Evolutionary conservation across 768 basidiomycete genomes (phyloP).

Genomic region (Russula ochroleuca): DNA sequence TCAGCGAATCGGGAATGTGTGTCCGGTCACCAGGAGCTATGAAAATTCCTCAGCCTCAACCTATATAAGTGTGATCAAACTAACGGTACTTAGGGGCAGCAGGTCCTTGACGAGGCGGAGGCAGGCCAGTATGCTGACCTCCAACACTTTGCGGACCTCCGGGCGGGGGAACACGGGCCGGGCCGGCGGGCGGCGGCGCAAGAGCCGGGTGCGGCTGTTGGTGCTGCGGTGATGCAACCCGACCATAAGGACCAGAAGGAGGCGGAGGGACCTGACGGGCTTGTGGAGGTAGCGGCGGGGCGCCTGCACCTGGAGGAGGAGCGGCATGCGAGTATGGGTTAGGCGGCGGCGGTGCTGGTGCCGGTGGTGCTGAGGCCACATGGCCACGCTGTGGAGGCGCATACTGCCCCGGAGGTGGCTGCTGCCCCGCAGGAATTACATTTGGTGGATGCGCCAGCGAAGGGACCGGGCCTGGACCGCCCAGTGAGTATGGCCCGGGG

Average conservation of each 20-base stretch:
- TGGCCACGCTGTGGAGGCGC: conserved; percentile 34
- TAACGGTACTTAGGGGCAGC: conserved; percentile 53
- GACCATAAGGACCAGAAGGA: conserved; percentile 33
- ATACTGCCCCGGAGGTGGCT: conserved; percentile 39
- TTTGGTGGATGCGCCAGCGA: conserved; percentile 13
- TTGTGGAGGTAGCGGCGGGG: conserved; percentile 33
- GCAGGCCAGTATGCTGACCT: conserved; percentile 7
- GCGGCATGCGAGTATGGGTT: conserved; percentile 40
- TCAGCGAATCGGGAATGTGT: conserved; percentile 76
- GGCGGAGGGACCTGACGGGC: conserved; percentile 21
- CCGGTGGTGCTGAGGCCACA: conserved; percentile 4
- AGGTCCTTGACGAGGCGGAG: conserved; percentile 25
- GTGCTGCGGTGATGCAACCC: conserved; percentile 22
- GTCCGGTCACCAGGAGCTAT: conserved; percentile 84
- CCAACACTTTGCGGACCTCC: conserved; percentile 18
- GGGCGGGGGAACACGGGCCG: conserved; percentile 34
- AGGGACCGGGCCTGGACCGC: conserved; percentile 1
- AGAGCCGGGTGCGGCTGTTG: conserved; percentile 16
- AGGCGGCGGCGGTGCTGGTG: conserved; percentile 34
- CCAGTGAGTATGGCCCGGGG: conserved; percentile 17
- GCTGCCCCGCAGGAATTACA: conserved; percentile 17
- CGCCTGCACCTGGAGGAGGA: conserved; percentile 40
- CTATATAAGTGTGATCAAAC: conserved; percentile 35
- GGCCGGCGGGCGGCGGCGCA: conserved; percentile 23
- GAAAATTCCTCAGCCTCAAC: conserved; percentile 13